A percentile compares a stretch with the other conserved stretches of the same genome.
phyloP scores from a whole-genome alignment of 306 rosid genomes.

The Quercus alba region DNA sequence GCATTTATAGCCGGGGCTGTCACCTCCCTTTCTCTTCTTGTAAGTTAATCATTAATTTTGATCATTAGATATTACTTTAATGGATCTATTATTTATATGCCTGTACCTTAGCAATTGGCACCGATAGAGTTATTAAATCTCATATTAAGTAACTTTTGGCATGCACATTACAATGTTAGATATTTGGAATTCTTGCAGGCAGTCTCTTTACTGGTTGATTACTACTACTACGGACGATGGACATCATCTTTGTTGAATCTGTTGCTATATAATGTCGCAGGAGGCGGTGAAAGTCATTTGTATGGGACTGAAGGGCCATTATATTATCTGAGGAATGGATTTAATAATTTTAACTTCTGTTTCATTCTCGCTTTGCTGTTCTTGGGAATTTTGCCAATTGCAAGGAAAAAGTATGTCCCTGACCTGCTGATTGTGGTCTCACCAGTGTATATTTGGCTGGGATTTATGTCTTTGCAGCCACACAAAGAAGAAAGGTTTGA shows the following conservation, averaged over 20 bases:
- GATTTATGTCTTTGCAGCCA: constrained; percentile 91
- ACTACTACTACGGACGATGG: constrained; percentile 72
- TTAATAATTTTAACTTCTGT: constrained; percentile 86
- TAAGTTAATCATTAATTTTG: constrained; percentile 40
- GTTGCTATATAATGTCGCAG: constrained; percentile 74
- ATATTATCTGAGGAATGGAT: constrained; percentile 86
- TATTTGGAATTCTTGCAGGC: constrained; percentile 46
- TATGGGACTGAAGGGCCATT: constrained; percentile 88
- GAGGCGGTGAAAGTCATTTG: constrained; percentile 96
- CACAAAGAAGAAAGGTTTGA: constrained; percentile 96
- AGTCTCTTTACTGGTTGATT: constrained; percentile 57
- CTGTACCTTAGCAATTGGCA: not conserved
- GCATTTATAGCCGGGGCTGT: constrained; percentile 71
- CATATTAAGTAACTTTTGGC: constrained; percentile 10
- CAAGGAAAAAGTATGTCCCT: constrained; percentile 73
- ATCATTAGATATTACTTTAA: not conserved
- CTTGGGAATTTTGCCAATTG: constrained; percentile 64
- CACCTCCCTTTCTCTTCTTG: constrained; percentile 71
- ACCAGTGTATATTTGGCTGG: constrained; percentile 87
- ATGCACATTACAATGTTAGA: not conserved
- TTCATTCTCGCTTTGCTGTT: constrained; percentile 85
- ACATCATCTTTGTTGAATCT: constrained; percentile 91
- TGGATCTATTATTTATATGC: constrained; percentile 10
- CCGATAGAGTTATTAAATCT: not conserved
- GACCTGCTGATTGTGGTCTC: constrained; percentile 83